Evolutionary conservation across 768 basidiomycete genomes (phyloP).

Genomic region (Macrolepiota fuliginosa): DNA sequence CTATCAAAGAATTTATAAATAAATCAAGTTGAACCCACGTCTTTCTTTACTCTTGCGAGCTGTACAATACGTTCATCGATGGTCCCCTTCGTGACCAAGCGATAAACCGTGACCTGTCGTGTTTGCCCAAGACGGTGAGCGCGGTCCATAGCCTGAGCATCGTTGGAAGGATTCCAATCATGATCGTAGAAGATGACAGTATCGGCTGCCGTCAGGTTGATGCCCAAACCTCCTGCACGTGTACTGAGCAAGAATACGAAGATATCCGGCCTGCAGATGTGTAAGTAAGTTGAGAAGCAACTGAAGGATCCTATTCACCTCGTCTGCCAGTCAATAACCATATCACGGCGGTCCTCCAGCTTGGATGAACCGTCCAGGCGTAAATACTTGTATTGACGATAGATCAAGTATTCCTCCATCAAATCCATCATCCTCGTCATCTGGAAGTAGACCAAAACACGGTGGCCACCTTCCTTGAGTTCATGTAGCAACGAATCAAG

Average conservation of each 20-base stretch:
- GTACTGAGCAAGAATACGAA: conserved; percentile 92
- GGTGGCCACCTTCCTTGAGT: conserved; percentile 89
- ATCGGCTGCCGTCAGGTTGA: conserved; percentile 94
- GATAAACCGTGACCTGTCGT: conserved; percentile 95
- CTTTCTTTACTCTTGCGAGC: conserved; percentile 95
- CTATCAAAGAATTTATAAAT: too few relatives aligned
- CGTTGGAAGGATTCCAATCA: conserved; percentile 97
- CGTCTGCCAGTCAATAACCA: conserved; percentile 99
- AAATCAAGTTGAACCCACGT: conserved; percentile 46
- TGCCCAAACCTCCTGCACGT: conserved; percentile 92
- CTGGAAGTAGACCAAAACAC: conserved; percentile 96
- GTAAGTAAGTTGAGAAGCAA: conserved; percentile 2
- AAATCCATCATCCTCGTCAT: conserved; percentile 99
- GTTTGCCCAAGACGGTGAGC: conserved; percentile 97
- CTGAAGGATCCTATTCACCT: conserved; percentile 47
- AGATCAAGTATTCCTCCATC: conserved; percentile 98
- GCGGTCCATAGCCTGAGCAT: conserved; percentile 98
- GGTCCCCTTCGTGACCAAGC: conserved; percentile 89
- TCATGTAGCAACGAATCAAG: conserved; percentile 88
- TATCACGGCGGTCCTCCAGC: conserved; percentile 93
- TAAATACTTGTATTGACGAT: conserved; percentile 93
- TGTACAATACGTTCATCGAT: conserved; percentile 98
- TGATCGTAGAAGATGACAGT: conserved; percentile 96
- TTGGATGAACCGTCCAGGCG: conserved; percentile 93
- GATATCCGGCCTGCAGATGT: conserved; percentile 65